phyloP scores from a whole-genome alignment of 371 early-diverging fungal species.

The Lichtheimia ornata region DNA sequence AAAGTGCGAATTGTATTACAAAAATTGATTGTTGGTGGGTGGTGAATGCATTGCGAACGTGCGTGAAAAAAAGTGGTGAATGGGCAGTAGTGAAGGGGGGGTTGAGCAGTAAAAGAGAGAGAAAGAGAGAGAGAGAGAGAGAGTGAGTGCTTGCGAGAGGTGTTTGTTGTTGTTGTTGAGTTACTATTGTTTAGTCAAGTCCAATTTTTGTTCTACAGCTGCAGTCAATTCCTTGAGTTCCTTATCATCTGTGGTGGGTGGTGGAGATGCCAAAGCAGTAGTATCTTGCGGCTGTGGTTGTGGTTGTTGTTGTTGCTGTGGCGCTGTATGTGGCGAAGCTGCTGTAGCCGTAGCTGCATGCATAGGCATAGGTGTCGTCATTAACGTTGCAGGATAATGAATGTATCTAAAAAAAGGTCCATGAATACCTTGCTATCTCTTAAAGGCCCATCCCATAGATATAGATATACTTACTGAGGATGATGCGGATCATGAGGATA shows the following conservation, averaged over 20 bases:
- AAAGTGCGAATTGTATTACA: no score
- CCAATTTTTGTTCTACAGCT: slow-evolving; percentile 22
- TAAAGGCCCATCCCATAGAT: neutral
- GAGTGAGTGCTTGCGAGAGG: no score
- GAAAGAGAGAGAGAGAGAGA: neutral
- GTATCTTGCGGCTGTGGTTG: slow-evolving; percentile 4
- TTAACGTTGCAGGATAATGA: slow-evolving; percentile 14
- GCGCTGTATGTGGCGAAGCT: neutral
- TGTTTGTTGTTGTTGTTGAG: neutral
- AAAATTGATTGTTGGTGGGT: no score
- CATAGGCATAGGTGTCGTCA: slow-evolving; percentile 14
- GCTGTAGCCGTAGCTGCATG: slow-evolving; percentile 1
- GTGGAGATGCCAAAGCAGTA: slow-evolving; percentile 7
- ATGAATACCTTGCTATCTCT: neutral
- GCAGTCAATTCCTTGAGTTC: slow-evolving; percentile 16
- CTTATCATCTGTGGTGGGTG: slow-evolving; percentile 10
- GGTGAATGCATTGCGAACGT: no score
- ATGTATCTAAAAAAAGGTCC: neutral
- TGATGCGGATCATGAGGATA: slow-evolving; percentile 10
- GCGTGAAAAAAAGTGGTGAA: neutral
- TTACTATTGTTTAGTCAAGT: slow-evolving; percentile 7
- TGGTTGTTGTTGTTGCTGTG: neutral
- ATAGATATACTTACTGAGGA: slow-evolving; percentile 12
- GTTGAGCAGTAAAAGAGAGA: slow-evolving; percentile 1
- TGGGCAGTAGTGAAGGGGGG: neutral